phyloP scores from a whole-genome alignment of 179 eudicot species.

The Corrigiola litoralis region DNA sequence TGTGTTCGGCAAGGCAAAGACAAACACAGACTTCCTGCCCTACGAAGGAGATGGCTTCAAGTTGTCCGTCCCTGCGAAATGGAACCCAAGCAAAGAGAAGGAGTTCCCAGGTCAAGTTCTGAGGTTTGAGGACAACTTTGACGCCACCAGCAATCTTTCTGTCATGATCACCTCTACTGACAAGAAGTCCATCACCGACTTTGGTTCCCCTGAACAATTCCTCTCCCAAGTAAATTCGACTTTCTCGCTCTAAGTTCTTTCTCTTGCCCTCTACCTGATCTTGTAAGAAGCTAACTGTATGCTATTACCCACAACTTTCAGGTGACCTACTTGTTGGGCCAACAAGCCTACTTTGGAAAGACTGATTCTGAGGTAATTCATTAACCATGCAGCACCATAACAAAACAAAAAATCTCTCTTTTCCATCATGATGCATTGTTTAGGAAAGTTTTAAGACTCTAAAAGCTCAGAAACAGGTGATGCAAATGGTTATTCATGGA shows the following conservation, averaged over 20 bases:
- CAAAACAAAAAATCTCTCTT: no score
- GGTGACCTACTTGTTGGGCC: slow-evolving; percentile 86
- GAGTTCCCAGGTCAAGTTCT: slow-evolving; percentile 94
- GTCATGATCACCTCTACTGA: slow-evolving; percentile 71
- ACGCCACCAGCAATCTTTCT: slow-evolving; percentile 58
- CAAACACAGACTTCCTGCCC: slow-evolving; percentile 67
- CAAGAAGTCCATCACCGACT: slow-evolving; percentile 88
- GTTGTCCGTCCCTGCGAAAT: slow-evolving; percentile 64
- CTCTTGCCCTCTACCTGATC: neutral
- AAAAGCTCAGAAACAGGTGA: no score
- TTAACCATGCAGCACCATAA: neutral
- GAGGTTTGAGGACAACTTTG: slow-evolving; percentile 91
- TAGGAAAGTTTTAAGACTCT: no score
- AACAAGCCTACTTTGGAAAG: slow-evolving; percentile 84
- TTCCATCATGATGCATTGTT: no score
- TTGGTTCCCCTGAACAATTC: slow-evolving; percentile 83
- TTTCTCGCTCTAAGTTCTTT: neutral
- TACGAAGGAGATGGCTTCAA: slow-evolving; percentile 73
- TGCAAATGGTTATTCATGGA: no score
- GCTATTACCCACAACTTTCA: slow-evolving; percentile 12
- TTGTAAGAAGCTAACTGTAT: slow-evolving; percentile 6
- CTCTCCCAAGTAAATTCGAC: slow-evolving; percentile 50
- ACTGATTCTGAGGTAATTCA: slow-evolving; percentile 79
- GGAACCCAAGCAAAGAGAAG: slow-evolving; percentile 95
- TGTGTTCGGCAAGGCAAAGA: slow-evolving; percentile 91